Evolutionary conservation across 106 monocot species (phyloP), one percentile per base, ranked within the genome.

Genomic region (Allium cepa): DNA sequence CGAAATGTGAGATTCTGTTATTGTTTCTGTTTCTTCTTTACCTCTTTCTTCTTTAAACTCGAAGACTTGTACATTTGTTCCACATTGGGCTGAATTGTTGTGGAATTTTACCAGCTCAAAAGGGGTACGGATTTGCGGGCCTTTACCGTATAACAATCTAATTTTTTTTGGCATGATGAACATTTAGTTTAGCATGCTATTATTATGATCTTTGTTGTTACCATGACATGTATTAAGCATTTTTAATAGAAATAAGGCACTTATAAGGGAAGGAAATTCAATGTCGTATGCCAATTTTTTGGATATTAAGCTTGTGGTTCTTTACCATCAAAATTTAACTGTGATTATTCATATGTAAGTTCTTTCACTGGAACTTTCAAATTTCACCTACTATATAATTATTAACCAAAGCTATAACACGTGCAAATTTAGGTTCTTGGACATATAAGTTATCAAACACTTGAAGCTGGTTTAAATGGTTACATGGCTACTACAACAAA

Each of bases 221-320:
- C 15, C 3, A 15, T 55, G 16, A 36, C 57, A 47, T 17, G 0
- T 9, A 7, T 28, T 56, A 7, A 14, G 14, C 8, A 58, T 14
- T 3, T 70, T 55, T 48, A 36, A 10, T 74, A 94, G 94, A 94
- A 94, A 76, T 87, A 78, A 77, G 90, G 90, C 46, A 90, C 71
- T 15, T 94, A 90, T 18, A 90, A 85, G 69, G 94, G 94, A 85
- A 94, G 90, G 90, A 94, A 94, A 59, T 90, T 94, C 72, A 90
- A 84, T 77, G 90, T 87, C 4, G 87, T 94, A 51, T 94, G 90
- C 72, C 94, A 94, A 80, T 94, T 94, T 47, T 94, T 94, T 72
- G 94, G 94, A 12, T 94, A 94, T 75, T 90, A 94, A 68, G 94
- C 94, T 52, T 79, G 94, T 36, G 94, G 94, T 49, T 84, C 94